Evolutionary conservation across 2,329 filamentous ascomycete genomes (phyloP), one percentile per base, ranked within the genome.

Genomic region (Botryotinia calthae): DNA sequence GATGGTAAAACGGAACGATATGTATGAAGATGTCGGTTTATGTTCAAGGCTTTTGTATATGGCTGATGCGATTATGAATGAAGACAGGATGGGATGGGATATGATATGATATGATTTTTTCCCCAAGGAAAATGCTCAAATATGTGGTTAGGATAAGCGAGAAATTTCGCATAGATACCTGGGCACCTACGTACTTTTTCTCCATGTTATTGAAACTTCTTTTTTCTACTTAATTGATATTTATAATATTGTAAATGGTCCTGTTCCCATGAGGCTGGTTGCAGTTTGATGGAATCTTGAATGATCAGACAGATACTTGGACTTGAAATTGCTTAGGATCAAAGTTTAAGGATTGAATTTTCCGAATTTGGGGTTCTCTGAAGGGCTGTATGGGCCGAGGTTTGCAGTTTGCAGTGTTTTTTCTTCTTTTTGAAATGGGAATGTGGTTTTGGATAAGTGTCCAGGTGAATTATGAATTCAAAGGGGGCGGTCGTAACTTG

Each of bases 21-120:
- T 68, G 65, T 42, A 56, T 68, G 37, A 66, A 51, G 63, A 68
- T 68, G 48, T 66, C 37, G 22, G 37, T n/a, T 42, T 68, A 16
- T 68, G 5, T 68, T 31, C 16, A 48, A 68, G 9, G 0, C 6
- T 44, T 56, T 56, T 31, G 65, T 68, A 68, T 42, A 68, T 56
- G 37, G 34, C 14, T 67, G 16, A 56, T 56, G 46, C 34, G 37
- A 54, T 68, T 4, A 56, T 25, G 48, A 31, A 40, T 62, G 59
- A 62, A n/a, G 34, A n/a, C 5, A 22, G 37, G 5, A 68, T 42
- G 63, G 22, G 14, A 25, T n/a, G 12, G 31, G 34, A 31, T 51
- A 51, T 48, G 59, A 72, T 40, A 54, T 14, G 25, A n/a, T n/a
- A 51, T 51, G 48, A n/a, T 28, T 34, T 12, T 63, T 37, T 66